phyloP scores from a whole-genome alignment of 257 asterid species.

The Verbena officinalis region DNA sequence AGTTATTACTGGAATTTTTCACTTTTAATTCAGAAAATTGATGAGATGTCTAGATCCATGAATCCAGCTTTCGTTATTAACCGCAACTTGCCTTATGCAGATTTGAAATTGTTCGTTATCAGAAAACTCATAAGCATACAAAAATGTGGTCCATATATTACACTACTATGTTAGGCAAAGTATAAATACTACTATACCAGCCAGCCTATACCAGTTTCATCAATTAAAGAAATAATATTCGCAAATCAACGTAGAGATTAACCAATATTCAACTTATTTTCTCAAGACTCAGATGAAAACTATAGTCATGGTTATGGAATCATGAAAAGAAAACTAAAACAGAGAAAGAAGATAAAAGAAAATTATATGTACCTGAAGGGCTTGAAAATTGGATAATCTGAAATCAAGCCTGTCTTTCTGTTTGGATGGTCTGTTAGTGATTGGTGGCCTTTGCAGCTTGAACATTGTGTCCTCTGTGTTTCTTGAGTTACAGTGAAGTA shows the following conservation, averaged over 20 bases:
- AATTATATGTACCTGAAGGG: conserved; percentile 63
- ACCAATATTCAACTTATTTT: background rate
- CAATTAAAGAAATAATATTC: background rate
- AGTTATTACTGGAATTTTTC: background rate
- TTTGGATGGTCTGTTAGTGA: conserved; percentile 31
- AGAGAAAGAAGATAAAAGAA: too few species aligned
- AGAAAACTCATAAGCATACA: background rate
- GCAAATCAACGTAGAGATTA: background rate
- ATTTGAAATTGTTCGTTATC: background rate
- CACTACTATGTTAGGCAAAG: background rate
- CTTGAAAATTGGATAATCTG: conserved; percentile 89
- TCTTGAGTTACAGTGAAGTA: conserved; percentile 32
- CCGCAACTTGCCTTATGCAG: background rate
- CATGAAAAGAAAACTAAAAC: conserved; percentile 3
- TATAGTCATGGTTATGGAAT: too few species aligned
- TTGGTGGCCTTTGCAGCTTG: conserved; percentile 56
- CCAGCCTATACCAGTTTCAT: background rate
- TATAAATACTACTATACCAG: background rate
- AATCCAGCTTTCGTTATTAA: background rate
- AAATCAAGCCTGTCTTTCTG: conserved; percentile 67
- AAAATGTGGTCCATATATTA: background rate
- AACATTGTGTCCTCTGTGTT: conserved; percentile 52
- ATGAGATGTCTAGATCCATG: background rate
- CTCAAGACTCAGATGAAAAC: too few species aligned
- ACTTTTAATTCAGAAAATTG: background rate